Percentiles rank a stretch among this genome's conserved stretches.
Conservation (phyloP, 371 early-diverging fungal species). For the Circinella umbellata region DNA sequence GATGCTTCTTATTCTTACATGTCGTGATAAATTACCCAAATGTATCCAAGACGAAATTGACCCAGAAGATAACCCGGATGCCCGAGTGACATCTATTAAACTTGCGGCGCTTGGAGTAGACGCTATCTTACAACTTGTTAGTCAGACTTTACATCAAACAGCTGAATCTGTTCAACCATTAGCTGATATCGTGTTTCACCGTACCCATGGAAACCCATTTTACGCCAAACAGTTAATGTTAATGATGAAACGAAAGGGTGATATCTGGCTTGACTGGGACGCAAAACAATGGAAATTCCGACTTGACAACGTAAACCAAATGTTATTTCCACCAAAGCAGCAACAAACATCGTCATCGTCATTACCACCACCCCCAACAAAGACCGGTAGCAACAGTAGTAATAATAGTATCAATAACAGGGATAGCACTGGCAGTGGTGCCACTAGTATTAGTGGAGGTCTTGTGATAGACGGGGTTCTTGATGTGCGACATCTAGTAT, state of each 20-base stretch:
- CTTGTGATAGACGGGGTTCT: conserved; percentile 21
- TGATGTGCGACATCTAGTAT: conserved; percentile 42
- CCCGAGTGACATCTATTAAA: conserved; percentile 31
- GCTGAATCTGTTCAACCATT: conserved; percentile 30
- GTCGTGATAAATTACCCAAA: conserved; percentile 41
- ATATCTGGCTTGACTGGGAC: conserved; percentile 53
- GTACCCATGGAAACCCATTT: conserved; percentile 52
- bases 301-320: conserved; percentile 35
- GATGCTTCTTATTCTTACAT: conserved; percentile 48
- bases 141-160: conserved; percentile 36
- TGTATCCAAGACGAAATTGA: conserved; percentile 26
- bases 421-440: not conserved
- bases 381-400: not conserved
- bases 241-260: conserved; percentile 46
- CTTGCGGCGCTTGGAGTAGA: conserved; percentile 29
- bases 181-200: conserved; percentile 35
- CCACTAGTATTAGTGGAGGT: not conserved
- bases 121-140: conserved; percentile 35
- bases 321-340: conserved; percentile 21
- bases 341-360: not conserved
- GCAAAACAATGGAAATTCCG: conserved; percentile 49
- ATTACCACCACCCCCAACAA: not conserved
- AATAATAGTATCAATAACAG: conserved; percentile 5
- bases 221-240: conserved; percentile 46
- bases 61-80: conserved; percentile 19